A percentile compares a stretch with the other conserved stretches of the same genome.
Evolutionary conservation across 1,284 basidiomycete species (phyloP).

Genomic region (Phellopilus nigrolimitatus): DNA sequence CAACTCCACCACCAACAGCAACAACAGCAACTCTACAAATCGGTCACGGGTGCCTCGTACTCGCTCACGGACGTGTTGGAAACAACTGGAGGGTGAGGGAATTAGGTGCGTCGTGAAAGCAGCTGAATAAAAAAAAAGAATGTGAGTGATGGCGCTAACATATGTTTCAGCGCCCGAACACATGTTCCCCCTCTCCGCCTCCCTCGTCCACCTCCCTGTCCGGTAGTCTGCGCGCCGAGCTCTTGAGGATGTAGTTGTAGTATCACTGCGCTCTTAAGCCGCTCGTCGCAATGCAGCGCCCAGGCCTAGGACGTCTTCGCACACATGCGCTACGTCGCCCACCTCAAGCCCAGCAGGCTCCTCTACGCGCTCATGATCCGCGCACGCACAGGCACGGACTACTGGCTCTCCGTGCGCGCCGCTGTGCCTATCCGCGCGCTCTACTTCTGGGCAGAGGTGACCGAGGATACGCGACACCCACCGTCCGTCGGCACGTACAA

Average conservation of each 20-base stretch:
- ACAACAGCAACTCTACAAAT: too few relatives aligned
- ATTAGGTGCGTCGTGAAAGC: too few relatives aligned
- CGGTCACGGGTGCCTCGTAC: too few relatives aligned
- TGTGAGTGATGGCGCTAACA: too few relatives aligned
- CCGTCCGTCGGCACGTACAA: constrained; percentile 76
- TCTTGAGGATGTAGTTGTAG: too few relatives aligned
- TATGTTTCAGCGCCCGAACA: too few relatives aligned
- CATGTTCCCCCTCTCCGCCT: too few relatives aligned
- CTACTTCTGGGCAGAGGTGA: constrained; percentile 93
- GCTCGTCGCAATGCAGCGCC: constrained; percentile 48
- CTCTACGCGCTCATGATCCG: constrained; percentile 87
- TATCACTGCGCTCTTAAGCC: constrained; percentile 49
- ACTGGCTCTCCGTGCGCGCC: constrained; percentile 35
- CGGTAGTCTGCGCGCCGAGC: constrained; percentile 59
- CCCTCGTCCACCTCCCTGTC: constrained; percentile 55
- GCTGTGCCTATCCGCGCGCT: constrained; percentile 88
- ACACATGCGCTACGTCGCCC: constrained; percentile 94
- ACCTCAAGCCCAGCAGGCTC: constrained; percentile 70
- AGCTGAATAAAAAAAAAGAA: too few relatives aligned
- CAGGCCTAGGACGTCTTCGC: constrained; percentile 92
- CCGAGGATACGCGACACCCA: constrained; percentile 51
- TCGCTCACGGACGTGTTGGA: too few relatives aligned
- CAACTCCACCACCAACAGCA: too few relatives aligned
- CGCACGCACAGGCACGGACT: constrained; percentile 64
- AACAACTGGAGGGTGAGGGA: too few relatives aligned